Percentiles rank a stretch among this genome's conserved stretches.
These are phyloP conservation scores for Penicillium corylophilum DNA, from an alignment of 2,329 filamentous ascomycete genomes.

Conservation along the genomic window DNA sequence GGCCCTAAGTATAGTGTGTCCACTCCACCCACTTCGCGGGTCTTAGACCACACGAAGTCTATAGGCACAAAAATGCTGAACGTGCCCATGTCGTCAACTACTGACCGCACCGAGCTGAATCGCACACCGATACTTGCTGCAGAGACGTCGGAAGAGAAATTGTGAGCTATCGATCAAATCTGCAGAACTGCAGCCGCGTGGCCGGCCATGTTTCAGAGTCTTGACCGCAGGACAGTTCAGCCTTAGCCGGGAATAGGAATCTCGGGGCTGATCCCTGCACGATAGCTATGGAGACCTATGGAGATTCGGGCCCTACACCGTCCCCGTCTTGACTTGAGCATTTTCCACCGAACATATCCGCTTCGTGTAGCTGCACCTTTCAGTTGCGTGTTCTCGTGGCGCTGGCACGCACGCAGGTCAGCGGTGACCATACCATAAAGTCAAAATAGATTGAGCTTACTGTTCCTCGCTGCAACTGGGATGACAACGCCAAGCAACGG, in stretches of 20 bases:
- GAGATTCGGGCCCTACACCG: no score
- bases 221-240: neutral
- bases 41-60: no score
- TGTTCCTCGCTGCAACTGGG: neutral
- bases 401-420: neutral
- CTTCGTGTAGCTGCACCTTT: neutral
- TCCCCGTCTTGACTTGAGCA: neutral
- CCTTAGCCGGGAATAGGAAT: neutral
- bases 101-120: neutral
- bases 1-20: neutral
- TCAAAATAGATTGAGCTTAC: constrained; percentile 1
- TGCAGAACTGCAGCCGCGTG: constrained; percentile 22
- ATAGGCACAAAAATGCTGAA: neutral
- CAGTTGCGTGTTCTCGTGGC: neutral
- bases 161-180: constrained; percentile 20
- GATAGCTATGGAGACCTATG: neutral
- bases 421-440: neutral
- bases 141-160: neutral
- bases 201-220: constrained; percentile 22
- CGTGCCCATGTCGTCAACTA: no score
- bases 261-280: constrained; percentile 16
- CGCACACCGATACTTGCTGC: constrained; percentile 1
- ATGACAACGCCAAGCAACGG: neutral
- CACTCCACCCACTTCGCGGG: neutral
- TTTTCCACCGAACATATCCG: neutral